Evolutionary conservation across 2,329 filamentous ascomycete species (phyloP).

Genomic region (Exophiala xenobiotica): DNA sequence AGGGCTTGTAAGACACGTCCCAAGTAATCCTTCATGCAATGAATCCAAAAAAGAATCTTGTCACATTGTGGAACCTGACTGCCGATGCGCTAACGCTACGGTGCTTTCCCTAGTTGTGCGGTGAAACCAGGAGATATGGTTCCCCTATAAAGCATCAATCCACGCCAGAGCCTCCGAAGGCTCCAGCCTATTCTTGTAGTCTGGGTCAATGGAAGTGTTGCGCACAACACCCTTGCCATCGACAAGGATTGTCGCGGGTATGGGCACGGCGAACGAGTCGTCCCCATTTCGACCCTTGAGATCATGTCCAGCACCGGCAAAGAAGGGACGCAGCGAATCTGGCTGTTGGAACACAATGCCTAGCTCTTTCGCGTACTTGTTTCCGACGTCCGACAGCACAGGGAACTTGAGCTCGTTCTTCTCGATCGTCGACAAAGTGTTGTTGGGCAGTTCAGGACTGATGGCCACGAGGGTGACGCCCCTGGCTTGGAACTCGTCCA

Average conservation of each 20-base stretch:
- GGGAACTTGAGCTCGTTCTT: slow-evolving; percentile 44
- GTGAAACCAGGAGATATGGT: no score
- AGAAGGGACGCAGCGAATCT: slow-evolving; percentile 32
- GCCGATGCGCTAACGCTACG: no score
- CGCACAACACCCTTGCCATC: slow-evolving; percentile 38
- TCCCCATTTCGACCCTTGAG: slow-evolving; percentile 40
- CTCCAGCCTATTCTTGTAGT: slow-evolving; percentile 31
- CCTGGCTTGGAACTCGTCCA: slow-evolving; percentile 34
- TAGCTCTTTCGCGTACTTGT: slow-evolving; percentile 38
- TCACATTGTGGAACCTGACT: no score
- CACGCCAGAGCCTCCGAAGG: neutral
- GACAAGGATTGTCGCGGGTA: slow-evolving; percentile 43
- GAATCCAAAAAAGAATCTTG: no score
- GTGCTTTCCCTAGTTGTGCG: no score
- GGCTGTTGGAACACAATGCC: slow-evolving; percentile 39
- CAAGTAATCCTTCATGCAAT: no score
- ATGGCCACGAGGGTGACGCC: slow-evolving; percentile 46
- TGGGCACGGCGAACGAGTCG: slow-evolving; percentile 40
- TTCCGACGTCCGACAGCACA: slow-evolving; percentile 43
- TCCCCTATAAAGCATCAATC: no score
- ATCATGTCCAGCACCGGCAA: slow-evolving; percentile 35
- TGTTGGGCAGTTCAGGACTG: slow-evolving; percentile 44
- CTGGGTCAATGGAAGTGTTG: slow-evolving; percentile 40
- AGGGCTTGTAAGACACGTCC: no score
- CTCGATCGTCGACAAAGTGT: slow-evolving; percentile 39